Evolutionary conservation across 73 alveolate species (phyloP), one percentile per base, ranked within the genome.

Genomic region (Halteria grandinella): DNA sequence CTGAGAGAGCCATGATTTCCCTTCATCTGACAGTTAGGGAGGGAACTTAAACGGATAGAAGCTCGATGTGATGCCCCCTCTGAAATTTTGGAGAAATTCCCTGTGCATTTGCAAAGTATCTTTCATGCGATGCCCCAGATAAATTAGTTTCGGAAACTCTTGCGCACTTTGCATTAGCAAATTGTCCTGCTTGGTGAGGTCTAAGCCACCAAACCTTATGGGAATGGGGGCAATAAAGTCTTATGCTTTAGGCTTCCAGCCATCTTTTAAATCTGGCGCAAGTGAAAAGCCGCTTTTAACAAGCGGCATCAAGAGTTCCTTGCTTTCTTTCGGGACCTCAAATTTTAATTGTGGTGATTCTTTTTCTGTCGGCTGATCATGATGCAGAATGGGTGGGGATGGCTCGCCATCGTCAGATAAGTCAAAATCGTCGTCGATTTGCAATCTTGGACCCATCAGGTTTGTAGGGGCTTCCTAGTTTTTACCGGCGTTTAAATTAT

Each of bases 41-140:
- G 77, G 77, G 43, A 60, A 60, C 77, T 60, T 60, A 60, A 60
- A 60, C 18, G 77, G 77, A 21, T 60, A 60, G 21, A 8, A 15
- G 43, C 77, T n/a, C n/a, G n/a, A n/a, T n/a, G n/a, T 60, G 7
- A 1, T 25, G 17, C 3, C 17, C 31, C 73, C 37, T 20, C 10
- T 25, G 69, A n/a, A 20, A 40, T 60, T 3, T 60, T 37, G 5
- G 39, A 60, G 58, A 60, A 40, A 60, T 37, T 60, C 77, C 24
- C 43, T 14, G 43, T 60, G 77, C 77, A 60, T 60, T 1, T 40
- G 48, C 24, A 60, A 37, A 10, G 77, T 40, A 40, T 60, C 77
- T 27, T 60, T 60, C 7, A 59, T 55, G 17, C 77, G 4, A 60
- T 40, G 43, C 1, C 77, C 77, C 20, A 40, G 43, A 25, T 60